Evolutionary conservation across 1,139 yeast genomes (phyloP).

Genomic region (Saccharomyces hybrid): DNA sequence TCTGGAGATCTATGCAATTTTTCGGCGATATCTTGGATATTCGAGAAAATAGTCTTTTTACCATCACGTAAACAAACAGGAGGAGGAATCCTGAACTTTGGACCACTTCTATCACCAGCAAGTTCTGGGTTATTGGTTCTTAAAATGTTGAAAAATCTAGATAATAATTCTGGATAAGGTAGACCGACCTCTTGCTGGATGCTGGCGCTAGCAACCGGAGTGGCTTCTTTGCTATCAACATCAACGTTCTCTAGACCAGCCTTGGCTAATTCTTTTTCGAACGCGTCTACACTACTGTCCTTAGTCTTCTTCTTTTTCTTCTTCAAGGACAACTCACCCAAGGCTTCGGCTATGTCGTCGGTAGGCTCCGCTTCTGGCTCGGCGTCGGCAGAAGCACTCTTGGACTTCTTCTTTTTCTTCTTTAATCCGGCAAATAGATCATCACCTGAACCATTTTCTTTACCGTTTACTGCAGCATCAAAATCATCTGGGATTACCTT

Average conservation of each 20-base stretch:
- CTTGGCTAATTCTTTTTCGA: constrained; percentile 81
- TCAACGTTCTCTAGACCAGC: constrained; percentile 70
- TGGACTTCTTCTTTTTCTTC: constrained; percentile 43
- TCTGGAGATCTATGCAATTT: constrained; percentile 95
- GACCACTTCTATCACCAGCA: constrained; percentile 91
- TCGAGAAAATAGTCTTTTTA: constrained; percentile 92
- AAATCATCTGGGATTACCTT: constrained; percentile 34
- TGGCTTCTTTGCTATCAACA: constrained; percentile 26
- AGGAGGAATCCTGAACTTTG: constrained; percentile 94
- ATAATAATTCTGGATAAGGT: constrained; percentile 68
- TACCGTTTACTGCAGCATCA: constrained; percentile 22
- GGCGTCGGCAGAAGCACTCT: constrained; percentile 31
- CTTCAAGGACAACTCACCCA: constrained; percentile 74
- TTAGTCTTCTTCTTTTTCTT: constrained; percentile 67
- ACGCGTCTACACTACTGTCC: constrained; percentile 58
- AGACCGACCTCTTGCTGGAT: constrained; percentile 47
- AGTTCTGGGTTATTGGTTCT: constrained; percentile 94
- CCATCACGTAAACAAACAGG: constrained; percentile 97
- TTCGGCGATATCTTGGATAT: constrained; percentile 88
- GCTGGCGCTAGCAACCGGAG: constrained; percentile 30
- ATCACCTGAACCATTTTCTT: constrained; percentile 30
- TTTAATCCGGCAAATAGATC: constrained; percentile 43
- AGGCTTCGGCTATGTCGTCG: constrained; percentile 54
- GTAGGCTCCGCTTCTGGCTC: constrained; percentile 34
- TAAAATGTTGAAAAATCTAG: constrained; percentile 77